A percentile compares a stretch with the other conserved stretches of the same genome.
Evolutionary conservation across 208 protist species (phyloP).

Genomic region (Crithidia thermophila): DNA sequence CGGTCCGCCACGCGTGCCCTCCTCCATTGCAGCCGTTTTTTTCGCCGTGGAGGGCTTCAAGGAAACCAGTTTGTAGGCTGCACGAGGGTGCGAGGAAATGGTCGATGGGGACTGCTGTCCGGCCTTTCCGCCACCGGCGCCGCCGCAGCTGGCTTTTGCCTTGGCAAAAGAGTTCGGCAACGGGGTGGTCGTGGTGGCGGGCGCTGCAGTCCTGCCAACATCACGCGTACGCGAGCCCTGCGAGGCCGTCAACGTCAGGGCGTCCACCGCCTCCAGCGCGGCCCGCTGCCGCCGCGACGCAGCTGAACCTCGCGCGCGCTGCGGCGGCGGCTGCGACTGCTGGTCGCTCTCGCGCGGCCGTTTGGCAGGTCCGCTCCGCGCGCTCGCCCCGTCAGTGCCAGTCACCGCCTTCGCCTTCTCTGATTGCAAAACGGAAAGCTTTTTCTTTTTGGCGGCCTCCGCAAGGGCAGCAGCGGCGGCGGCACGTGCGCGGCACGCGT

Average conservation of each 20-base stretch:
- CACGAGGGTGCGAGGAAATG: background rate
- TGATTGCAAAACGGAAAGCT: background rate
- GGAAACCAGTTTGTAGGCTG: conserved; percentile 9
- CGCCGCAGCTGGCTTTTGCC: too few species aligned
- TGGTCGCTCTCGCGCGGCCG: background rate
- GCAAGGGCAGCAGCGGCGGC: conserved; percentile 2
- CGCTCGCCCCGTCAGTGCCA: background rate
- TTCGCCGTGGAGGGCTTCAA: background rate
- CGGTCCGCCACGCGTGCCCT: background rate
- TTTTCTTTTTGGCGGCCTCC: background rate
- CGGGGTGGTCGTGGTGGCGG: too few species aligned
- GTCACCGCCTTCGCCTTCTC: background rate
- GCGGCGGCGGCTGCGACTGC: background rate
- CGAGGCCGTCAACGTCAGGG: conserved; percentile 12
- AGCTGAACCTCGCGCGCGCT: background rate
- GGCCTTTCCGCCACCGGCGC: background rate
- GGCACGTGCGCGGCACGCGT: conserved; percentile 21
- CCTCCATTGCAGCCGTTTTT: background rate
- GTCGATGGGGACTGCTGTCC: background rate
- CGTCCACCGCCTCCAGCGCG: conserved; percentile 20
- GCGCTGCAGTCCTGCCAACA: too few species aligned
- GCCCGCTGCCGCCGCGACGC: conserved; percentile 18
- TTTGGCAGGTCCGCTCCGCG: background rate
- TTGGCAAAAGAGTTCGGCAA: too few species aligned
- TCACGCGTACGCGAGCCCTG: background rate